phyloP scores from a whole-genome alignment of 2,329 filamentous ascomycete genomes.

The Sclerotinia borealis region DNA sequence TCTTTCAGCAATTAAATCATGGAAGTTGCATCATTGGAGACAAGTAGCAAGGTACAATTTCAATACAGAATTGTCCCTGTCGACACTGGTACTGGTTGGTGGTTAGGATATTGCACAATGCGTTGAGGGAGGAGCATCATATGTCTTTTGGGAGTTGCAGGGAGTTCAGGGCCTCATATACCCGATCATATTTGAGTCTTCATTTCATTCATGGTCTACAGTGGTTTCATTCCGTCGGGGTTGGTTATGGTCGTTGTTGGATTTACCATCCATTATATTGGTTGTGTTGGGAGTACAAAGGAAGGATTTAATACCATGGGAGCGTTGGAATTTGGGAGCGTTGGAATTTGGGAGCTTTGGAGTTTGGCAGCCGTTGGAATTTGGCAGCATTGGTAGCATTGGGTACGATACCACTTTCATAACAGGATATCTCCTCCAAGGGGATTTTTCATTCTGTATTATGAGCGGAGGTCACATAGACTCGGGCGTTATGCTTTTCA shows the following conservation, averaged over 20 bases:
- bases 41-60: no score
- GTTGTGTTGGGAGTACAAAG: background rate
- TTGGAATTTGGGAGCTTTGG: background rate
- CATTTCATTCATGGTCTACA: background rate
- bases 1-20: no score
- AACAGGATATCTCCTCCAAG: background rate
- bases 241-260: background rate
- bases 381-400: background rate
- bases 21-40: no score
- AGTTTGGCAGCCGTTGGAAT: no score
- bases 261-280: background rate
- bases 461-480: background rate
- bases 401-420: no score
- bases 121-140: background rate
- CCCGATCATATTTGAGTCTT: background rate
- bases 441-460: background rate
- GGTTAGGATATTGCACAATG: no score
- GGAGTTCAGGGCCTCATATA: no score
- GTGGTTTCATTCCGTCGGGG: background rate
- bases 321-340: background rate
- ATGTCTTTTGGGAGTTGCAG: background rate
- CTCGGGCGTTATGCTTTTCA: background rate
- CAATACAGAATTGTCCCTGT: no score
- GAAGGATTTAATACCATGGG: background rate
- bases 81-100: no score